Conservation (phyloP, 2,329 filamentous ascomycete species). For the Fusarium falciforme region DNA sequence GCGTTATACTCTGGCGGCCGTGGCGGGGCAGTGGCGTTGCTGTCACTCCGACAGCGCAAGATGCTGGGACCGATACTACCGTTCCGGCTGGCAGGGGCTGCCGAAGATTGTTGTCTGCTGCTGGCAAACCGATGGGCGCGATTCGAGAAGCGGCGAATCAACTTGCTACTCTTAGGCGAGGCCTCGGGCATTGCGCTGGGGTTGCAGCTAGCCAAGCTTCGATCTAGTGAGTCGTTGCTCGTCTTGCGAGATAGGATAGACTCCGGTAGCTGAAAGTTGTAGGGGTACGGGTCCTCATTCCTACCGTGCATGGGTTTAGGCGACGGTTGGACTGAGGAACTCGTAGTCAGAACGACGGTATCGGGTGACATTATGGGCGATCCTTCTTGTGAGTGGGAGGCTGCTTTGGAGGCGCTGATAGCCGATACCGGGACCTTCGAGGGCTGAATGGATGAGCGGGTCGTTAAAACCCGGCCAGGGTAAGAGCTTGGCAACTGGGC, state of each 20-base stretch:
- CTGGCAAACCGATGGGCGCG: slow-evolving; percentile 74
- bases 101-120: slow-evolving; percentile 81
- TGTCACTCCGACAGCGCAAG: slow-evolving; percentile 88
- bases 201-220: slow-evolving; percentile 63
- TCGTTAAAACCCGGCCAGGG: slow-evolving; percentile 62
- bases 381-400: slow-evolving; percentile 65
- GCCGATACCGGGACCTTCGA: slow-evolving; percentile 60
- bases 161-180: slow-evolving; percentile 59
- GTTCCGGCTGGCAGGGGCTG: slow-evolving; percentile 81
- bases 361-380: slow-evolving; percentile 70
- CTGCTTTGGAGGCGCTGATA: slow-evolving; percentile 66
- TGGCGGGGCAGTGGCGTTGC: slow-evolving; percentile 72
- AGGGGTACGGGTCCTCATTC: slow-evolving; percentile 63
- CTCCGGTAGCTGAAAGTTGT: slow-evolving; percentile 78
- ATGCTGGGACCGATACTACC: slow-evolving; percentile 91
- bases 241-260: slow-evolving; percentile 70
- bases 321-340: slow-evolving; percentile 74
- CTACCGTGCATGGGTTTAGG: slow-evolving; percentile 72
- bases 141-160: slow-evolving; percentile 89
- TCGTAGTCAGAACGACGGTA: slow-evolving; percentile 63
- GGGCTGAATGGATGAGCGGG: slow-evolving; percentile 51
- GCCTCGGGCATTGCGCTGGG: slow-evolving; percentile 67
- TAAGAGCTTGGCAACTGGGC: slow-evolving; percentile 49
- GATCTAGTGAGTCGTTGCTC: slow-evolving; percentile 72
- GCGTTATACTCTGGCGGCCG: slow-evolving; percentile 59